Base-by-base conservation (phyloP, 345 rosid species). In the Hibiscus trionum region DNA sequence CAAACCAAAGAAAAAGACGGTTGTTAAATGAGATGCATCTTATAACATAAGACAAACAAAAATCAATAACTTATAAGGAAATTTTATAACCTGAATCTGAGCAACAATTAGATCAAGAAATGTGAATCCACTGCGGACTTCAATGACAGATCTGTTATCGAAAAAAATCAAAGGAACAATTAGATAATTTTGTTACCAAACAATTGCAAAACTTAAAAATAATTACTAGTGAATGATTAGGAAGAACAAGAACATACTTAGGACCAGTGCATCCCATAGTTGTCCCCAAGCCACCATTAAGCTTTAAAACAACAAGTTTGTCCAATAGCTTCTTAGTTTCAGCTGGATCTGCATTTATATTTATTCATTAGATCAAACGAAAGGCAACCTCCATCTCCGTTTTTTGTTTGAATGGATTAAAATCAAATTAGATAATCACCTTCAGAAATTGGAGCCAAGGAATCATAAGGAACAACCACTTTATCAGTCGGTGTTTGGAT, bases 191-290 rank as follows among this genome's bases (percentile, higher is more conserved):
- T 37, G 31, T 6, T 5, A 4, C 15, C 11, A 11, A 57, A 2
- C n/a, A 39, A 19, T 27, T 1, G 14, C 47, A 50, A 55, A 17
- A 57, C 31, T 63, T 47, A 72, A 15, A 15, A 44, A 42, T 7
- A 31, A 9, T 65, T 3, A 35, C n/a, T 17, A 9, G 44, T 12
- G 19, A 33, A 33, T 6, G n/a, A 50, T 50, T 50, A 50, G 7
- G 37, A 71, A 42, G 11, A 58, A 26, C 8, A 17, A 49, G 17
- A 1, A 61, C 91, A 73, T 89, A 95, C 99, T 95, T 95, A 0
- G 99, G 99, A 79, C 99, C 99, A 70, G 99, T 95, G 75, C 97
- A 95, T 46, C 99, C 99, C 99, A 92, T 95, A 10, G 97, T 95
- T 59, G 99, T 95, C 31, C 99, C 99, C 61, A 95, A 75, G 56